A percentile compares a stretch with the other conserved stretches of the same genome.
phyloP scores from a whole-genome alignment of 2,329 filamentous ascomycete species.

The Phyllosticta citribraziliensis region DNA sequence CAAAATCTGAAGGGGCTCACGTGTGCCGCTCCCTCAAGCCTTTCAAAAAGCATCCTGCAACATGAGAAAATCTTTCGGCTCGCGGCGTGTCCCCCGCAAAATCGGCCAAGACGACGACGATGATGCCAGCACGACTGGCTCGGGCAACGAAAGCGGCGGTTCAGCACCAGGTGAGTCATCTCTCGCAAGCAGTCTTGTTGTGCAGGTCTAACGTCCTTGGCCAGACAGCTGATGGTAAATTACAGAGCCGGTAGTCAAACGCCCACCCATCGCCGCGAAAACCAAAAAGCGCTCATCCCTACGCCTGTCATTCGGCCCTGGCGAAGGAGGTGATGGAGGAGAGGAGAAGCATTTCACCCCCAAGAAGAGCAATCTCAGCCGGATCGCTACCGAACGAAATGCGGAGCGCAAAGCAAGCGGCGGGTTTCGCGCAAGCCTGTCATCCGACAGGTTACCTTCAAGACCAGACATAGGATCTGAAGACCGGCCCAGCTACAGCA shows the following conservation, averaged over 20 bases:
- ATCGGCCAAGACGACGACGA: slow-evolving; percentile 57
- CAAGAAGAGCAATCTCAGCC: slow-evolving; percentile 53
- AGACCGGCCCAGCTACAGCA: slow-evolving; percentile 70
- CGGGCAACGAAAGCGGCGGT: slow-evolving; percentile 22
- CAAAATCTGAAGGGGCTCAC: background rate
- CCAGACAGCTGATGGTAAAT: slow-evolving; percentile 33
- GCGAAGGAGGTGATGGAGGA: slow-evolving; percentile 45
- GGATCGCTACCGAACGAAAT: slow-evolving; percentile 57
- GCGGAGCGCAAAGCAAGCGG: slow-evolving; percentile 44
- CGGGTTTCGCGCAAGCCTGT: slow-evolving; percentile 34
- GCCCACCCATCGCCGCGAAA: slow-evolving; percentile 39
- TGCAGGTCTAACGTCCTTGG: slow-evolving; percentile 11
- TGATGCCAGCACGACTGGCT: slow-evolving; percentile 20
- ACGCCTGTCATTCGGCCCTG: slow-evolving; percentile 66
- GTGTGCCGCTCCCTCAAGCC: background rate
- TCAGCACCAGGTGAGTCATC: slow-evolving; percentile 33
- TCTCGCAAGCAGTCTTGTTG: background rate
- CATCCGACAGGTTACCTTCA: slow-evolving; percentile 41
- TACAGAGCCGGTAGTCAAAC: slow-evolving; percentile 43
- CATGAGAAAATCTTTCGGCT: slow-evolving; percentile 51
- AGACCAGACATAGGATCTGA: slow-evolving; percentile 34
- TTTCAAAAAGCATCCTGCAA: background rate
- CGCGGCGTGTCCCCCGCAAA: slow-evolving; percentile 61
- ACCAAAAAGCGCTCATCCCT: slow-evolving; percentile 62
- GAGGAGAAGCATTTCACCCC: slow-evolving; percentile 50